Evolutionary conservation across 768 basidiomycete genomes (phyloP).

Genomic region (Sporobolomyces roseus): DNA sequence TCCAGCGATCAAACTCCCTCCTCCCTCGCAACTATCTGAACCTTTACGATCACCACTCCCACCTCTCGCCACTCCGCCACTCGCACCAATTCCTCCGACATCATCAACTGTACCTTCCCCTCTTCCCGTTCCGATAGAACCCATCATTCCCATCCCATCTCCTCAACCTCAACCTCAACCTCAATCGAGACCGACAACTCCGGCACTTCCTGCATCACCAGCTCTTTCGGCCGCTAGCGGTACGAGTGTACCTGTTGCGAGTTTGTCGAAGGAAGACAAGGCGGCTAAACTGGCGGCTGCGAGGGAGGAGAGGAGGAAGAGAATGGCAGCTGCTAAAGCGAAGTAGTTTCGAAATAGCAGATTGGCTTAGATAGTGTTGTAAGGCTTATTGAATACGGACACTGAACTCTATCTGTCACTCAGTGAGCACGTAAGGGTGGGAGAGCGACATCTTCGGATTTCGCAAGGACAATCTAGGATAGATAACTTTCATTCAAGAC

Average conservation of each 20-base stretch:
- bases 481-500: too few relatives aligned
- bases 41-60: neutral
- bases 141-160: neutral
- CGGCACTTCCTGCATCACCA: neutral
- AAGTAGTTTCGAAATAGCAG: too few relatives aligned
- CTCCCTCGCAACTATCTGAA: neutral
- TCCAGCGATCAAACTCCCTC: neutral
- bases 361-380: too few relatives aligned
- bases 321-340: slow-evolving; percentile 38
- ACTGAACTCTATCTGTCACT: too few relatives aligned
- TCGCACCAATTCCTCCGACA: slow-evolving; percentile 36
- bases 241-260: slow-evolving; percentile 19
- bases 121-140: slow-evolving; percentile 38
- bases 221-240: neutral
- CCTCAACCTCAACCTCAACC: slow-evolving; percentile 3
- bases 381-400: too few relatives aligned
- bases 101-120: slow-evolving; percentile 16
- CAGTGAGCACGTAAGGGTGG: too few relatives aligned
- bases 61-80: slow-evolving; percentile 23
- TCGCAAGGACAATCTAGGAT: too few relatives aligned
- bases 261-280: slow-evolving; percentile 82
- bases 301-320: slow-evolving; percentile 75
- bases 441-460: too few relatives aligned
- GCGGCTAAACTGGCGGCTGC: slow-evolving; percentile 85
- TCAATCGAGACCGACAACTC: slow-evolving; percentile 40